Percentiles rank a stretch among this genome's conserved stretches.
Conservation (phyloP, 495 filamentous ascomycete genomes). For the Aspergillus nidulans region DNA sequence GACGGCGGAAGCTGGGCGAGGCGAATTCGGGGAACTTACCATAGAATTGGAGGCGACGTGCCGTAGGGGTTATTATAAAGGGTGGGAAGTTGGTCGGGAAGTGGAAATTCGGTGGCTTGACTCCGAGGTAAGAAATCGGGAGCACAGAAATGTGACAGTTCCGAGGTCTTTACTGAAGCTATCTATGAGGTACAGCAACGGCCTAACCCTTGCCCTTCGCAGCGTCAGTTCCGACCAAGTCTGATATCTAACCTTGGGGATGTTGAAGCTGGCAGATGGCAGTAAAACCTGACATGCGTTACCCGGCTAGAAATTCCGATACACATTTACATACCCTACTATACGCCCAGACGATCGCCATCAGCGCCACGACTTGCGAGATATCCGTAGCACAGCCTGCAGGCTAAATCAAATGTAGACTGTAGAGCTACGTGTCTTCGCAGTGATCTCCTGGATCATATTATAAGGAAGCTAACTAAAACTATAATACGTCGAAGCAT, state of each 20-base stretch:
- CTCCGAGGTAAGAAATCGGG: constrained; percentile 9
- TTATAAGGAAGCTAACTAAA: not conserved
- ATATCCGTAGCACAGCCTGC: not conserved
- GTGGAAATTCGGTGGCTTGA: constrained; percentile 1
- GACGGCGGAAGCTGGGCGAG: constrained; percentile 2
- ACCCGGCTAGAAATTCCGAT: not conserved
- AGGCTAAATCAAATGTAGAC: not conserved
- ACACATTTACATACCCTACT: not conserved
- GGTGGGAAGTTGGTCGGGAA: constrained; percentile 10
- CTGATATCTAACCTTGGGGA: not conserved
- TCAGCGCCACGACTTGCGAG: constrained; percentile 1
- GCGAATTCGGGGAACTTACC: constrained; percentile 3
- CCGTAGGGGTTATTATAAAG: constrained; percentile 10
- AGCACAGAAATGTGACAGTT: not conserved
- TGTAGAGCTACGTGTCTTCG: not conserved
- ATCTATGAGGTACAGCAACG: not conserved
- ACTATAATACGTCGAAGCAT: not conserved
- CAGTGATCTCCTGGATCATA: not conserved
- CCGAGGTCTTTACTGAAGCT: constrained; percentile 1
- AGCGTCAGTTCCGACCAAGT: not conserved
- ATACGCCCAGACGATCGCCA: not conserved
- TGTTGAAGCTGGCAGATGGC: not conserved
- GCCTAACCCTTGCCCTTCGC: not conserved
- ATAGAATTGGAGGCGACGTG: constrained; percentile 4
- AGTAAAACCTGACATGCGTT: not conserved